Evolutionary conservation across 345 rosid species (phyloP), one percentile per base, ranked within the genome.

Genomic region (Gossypioides kirkii): DNA sequence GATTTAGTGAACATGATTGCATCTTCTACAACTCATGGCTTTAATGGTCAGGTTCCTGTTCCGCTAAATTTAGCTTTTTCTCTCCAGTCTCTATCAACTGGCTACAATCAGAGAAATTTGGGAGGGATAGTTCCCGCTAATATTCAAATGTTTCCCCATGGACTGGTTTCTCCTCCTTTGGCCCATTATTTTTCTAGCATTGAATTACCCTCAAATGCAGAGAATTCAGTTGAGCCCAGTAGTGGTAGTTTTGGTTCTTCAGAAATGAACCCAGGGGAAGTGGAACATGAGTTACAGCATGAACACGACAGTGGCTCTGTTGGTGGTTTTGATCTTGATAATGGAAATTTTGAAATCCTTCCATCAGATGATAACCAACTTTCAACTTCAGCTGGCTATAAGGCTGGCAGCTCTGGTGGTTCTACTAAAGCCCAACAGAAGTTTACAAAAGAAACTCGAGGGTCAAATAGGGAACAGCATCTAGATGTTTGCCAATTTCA

Each of bases 91-190:
- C 38, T 32, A 32, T 32, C 38, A 32, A 32, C 38, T 32, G 38
- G 38, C 7, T 32, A 32, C 38, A 32, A 83, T 61, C 97, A 81
- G 62, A 84, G 95, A 80, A 90, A 85, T 80, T 68, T 81, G 76
- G 84, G 87, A 68, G 92, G 91, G 70, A 81, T 89, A 78, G 45
- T 83, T 78, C 88, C 96, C 23, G 11, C 86, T 54, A 88, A 86
- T 74, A 69, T 84, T 77, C 92, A 96, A n/a, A 76, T 89, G 72
- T 86, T 85, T 82, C 82, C 91, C 43, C 97, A 85, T 68, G 87
- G 88, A 70, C 75, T 86, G 77, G 86, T 80, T 63, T 63, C 94
- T 65, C 77, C 92, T 28, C 80, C 89, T 2, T 67, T 82, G 60
- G 41, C 91, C 65, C 98, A 87, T 74, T 88, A 87, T 85, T 84